Conservation (phyloP, 2,329 filamentous ascomycete genomes). For the Colletotrichum caudatum region DNA sequence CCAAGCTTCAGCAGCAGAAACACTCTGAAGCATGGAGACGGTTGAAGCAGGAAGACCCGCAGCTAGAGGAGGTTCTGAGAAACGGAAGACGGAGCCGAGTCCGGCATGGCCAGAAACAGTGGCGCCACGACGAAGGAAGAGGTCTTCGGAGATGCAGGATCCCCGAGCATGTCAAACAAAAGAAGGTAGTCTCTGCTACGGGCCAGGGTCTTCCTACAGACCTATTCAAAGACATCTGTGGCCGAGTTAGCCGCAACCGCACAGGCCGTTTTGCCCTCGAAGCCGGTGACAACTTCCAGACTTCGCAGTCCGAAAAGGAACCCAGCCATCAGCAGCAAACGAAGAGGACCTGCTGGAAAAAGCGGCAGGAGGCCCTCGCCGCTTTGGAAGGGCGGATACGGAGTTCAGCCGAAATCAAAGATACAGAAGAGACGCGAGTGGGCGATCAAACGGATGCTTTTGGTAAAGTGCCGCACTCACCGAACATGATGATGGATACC, state of each 20-base stretch:
- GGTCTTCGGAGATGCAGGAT: neutral
- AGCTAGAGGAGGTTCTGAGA: neutral
- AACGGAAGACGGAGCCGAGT: conserved; percentile 13
- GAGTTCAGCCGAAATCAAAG: neutral
- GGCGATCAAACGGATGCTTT: neutral
- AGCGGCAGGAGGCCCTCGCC: conserved; percentile 5
- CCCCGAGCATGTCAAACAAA: neutral
- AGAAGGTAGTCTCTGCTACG: neutral
- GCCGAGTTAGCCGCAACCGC: neutral
- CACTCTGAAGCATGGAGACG: neutral
- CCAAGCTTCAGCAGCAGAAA: neutral
- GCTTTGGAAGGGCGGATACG: neutral
- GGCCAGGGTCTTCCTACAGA: neutral
- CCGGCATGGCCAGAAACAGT: conserved; percentile 25
- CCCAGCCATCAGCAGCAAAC: neutral
- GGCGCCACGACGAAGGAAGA: conserved; percentile 10
- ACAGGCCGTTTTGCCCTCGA: conserved; percentile 14
- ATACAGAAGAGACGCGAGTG: neutral
- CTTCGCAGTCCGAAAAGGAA: neutral
- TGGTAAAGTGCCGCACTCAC: neutral
- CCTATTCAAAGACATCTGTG: neutral
- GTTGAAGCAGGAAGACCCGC: neutral
- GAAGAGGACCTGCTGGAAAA: too few relatives aligned
- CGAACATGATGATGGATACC: neutral
- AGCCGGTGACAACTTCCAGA: conserved; percentile 2